Evolutionary conservation across 306 rosid species (phyloP).

Genomic region (Lablab purpureus): DNA sequence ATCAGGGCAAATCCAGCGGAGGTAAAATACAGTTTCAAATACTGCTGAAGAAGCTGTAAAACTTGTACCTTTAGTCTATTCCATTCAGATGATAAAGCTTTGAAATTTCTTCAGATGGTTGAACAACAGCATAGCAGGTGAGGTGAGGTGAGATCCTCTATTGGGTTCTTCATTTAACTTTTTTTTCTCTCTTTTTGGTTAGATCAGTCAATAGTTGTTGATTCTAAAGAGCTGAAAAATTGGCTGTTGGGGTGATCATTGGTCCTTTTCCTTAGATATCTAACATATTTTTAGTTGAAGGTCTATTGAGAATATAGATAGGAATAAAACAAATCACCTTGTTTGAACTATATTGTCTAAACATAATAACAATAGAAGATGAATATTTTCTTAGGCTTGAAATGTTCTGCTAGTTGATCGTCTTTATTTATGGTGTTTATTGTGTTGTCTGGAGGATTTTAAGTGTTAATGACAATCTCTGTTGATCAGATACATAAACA

Average conservation of each 20-base stretch:
- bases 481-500: constrained; percentile 3
- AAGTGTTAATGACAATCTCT: constrained; percentile 4
- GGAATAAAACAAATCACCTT: neutral
- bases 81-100: constrained; percentile 23
- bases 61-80: constrained; percentile 22
- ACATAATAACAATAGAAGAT: constrained; percentile 3
- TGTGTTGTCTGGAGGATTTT: constrained; percentile 30
- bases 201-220: constrained; percentile 12
- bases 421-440: neutral
- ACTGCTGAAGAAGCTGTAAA: constrained; percentile 14
- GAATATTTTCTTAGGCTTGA: constrained; percentile 27
- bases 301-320: constrained; percentile 6
- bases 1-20: constrained; percentile 21
- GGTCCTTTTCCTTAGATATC: constrained; percentile 4
- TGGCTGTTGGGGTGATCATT: neutral
- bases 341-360: constrained; percentile 13
- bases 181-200: neutral
- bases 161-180: neutral
- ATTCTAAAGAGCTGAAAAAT: neutral
- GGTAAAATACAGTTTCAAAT: neutral
- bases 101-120: constrained; percentile 40
- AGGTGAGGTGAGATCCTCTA: constrained; percentile 48
- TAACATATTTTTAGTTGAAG: constrained; percentile 3
- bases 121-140: constrained; percentile 47
- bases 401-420: constrained; percentile 2